A percentile compares a stretch with the other conserved stretches of the same genome.
Evolutionary conservation across 129 eudicot genomes (phyloP).

Genomic region (Pittosporum tobira): DNA sequence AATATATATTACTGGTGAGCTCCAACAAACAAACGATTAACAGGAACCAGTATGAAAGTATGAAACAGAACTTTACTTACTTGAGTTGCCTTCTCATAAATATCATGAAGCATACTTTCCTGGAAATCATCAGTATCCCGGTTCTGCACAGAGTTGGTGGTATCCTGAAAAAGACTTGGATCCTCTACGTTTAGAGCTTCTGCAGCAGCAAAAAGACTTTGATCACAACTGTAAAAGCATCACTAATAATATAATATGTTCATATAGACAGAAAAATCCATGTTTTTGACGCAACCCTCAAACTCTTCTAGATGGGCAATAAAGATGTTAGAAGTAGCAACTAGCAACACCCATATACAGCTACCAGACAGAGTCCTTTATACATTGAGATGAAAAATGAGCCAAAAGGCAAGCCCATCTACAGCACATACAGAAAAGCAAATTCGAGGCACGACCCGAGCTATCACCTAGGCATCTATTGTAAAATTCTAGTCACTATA

Average conservation of each 20-base stretch:
- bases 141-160: slow-evolving; percentile 26
- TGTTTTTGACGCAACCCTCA: no score
- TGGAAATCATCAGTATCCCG: slow-evolving; percentile 34
- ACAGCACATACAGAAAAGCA: no score
- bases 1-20: not conserved
- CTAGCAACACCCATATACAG: no score
- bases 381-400: no score
- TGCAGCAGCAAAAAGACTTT: slow-evolving; percentile 23
- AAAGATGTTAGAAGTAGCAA: no score
- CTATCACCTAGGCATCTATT: no score
- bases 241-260: no score
- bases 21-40: slow-evolving; percentile 1
- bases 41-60: not conserved
- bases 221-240: not conserved
- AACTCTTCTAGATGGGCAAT: no score
- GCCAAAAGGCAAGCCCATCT: no score
- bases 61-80: slow-evolving; percentile 36
- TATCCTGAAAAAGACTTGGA: slow-evolving; percentile 27
- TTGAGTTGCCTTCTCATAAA: slow-evolving; percentile 39
- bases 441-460: not conserved
- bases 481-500: not conserved
- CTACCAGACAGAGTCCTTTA: no score
- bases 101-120: slow-evolving; percentile 52
- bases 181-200: slow-evolving; percentile 36
- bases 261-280: no score